phyloP scores from a whole-genome alignment of 345 rosid species.

The Syzygium grande region DNA sequence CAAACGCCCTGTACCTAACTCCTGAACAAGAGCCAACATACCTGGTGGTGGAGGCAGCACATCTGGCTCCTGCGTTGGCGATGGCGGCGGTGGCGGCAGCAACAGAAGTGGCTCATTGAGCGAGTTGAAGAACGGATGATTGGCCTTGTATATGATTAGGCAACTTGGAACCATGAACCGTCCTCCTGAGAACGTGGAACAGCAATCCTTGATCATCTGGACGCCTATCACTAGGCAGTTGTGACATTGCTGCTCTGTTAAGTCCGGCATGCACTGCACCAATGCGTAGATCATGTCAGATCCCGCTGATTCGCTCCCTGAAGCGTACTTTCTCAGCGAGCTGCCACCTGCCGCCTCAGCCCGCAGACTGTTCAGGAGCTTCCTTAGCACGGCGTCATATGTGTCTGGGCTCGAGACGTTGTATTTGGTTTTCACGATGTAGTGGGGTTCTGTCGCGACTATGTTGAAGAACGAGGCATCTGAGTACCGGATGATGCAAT shows the following conservation, averaged over 20 bases:
- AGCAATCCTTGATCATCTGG: background rate
- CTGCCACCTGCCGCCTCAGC: fast-evolving
- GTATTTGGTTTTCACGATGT: background rate
- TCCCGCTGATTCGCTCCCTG: background rate
- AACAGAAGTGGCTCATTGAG: background rate
- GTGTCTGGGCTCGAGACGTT: fast-evolving
- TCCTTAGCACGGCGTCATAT: fast-evolving
- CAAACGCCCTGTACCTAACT: background rate
- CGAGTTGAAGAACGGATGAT: background rate
- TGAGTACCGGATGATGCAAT: background rate
- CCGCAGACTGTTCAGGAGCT: background rate
- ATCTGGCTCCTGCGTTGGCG: background rate
- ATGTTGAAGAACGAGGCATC: background rate
- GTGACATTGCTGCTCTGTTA: background rate
- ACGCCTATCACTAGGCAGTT: background rate
- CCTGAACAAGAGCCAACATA: background rate
- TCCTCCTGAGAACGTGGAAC: background rate
- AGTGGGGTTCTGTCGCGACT: fast-evolving
- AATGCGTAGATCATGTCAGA: background rate
- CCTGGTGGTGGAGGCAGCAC: background rate
- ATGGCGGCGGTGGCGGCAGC: background rate
- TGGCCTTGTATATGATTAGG: background rate
- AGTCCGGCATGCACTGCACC: background rate
- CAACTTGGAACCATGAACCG: background rate
- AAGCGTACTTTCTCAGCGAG: background rate